Conservation (phyloP, 208 protist genomes). For the Leishmania guyanensis region DNA sequence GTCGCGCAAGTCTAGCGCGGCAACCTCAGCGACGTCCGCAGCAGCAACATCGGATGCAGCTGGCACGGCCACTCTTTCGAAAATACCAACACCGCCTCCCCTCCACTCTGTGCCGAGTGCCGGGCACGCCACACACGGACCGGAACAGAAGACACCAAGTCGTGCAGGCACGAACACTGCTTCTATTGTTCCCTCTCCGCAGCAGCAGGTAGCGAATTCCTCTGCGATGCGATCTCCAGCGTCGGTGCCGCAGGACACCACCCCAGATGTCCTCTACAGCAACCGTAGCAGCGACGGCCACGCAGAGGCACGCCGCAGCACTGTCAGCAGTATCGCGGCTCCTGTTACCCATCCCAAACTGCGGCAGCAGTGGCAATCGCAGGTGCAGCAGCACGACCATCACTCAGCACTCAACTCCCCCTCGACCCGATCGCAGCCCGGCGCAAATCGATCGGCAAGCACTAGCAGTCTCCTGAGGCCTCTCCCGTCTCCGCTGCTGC, state of each 20-base stretch:
- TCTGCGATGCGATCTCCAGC: background rate
- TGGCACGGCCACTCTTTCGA: background rate
- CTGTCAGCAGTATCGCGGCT: background rate
- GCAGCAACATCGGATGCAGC: background rate
- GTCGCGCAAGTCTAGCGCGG: background rate
- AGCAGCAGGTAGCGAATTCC: background rate
- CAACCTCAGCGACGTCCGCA: background rate
- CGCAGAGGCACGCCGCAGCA: background rate
- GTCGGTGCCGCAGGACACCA: background rate
- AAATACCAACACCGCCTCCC: background rate
- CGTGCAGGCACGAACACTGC: background rate
- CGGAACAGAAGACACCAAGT: too few species aligned
- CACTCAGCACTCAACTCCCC: background rate
- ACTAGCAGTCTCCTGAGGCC: conserved; percentile 3
- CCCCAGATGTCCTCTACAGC: conserved; percentile 17
- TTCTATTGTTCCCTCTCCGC: background rate
- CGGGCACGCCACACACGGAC: background rate
- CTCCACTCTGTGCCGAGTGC: background rate
- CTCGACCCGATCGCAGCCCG: background rate
- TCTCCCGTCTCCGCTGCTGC: conserved; percentile 14
- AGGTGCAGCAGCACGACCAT: background rate
- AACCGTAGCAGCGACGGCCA: conserved; percentile 21
- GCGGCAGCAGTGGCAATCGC: background rate
- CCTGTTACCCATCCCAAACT: background rate
- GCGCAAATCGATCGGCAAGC: background rate